phyloP scores from a whole-genome alignment of 2,329 filamentous ascomycete genomes.

The Dactylellina haptotyla region DNA sequence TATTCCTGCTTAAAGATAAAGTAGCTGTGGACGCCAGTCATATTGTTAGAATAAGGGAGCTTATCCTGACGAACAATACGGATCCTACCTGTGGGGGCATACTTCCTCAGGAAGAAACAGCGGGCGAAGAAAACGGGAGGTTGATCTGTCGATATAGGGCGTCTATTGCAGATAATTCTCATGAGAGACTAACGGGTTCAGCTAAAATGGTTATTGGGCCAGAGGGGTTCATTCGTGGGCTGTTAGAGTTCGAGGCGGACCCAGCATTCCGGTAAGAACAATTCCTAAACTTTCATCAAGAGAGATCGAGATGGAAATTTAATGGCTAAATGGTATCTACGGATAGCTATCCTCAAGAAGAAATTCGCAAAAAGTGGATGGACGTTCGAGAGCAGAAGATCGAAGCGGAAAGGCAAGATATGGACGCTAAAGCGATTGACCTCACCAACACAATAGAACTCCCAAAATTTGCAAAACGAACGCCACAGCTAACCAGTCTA shows the following conservation, averaged over 20 bases:
- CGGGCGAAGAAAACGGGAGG: conserved; percentile 21
- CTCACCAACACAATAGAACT: not conserved
- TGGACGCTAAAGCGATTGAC: conserved; percentile 10
- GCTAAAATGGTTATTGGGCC: conserved; percentile 31
- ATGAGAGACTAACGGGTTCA: conserved; percentile 3
- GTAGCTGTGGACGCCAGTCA: not conserved
- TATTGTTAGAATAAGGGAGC: conserved; percentile 17
- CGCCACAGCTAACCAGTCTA: too few species aligned
- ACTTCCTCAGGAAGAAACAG: conserved; percentile 16
- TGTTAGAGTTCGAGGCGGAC: conserved; percentile 36
- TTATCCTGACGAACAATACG: conserved; percentile 32
- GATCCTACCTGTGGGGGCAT: conserved; percentile 34
- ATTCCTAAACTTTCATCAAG: too few species aligned
- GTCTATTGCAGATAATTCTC: conserved; percentile 19
- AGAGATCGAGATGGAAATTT: not conserved
- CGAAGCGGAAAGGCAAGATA: not conserved
- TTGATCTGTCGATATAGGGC: conserved; percentile 39
- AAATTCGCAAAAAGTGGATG: conserved; percentile 16
- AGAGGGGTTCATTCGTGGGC: conserved; percentile 24
- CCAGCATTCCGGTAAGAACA: conserved; percentile 26
- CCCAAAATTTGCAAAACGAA: not conserved
- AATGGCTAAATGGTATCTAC: not conserved
- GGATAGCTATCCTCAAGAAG: conserved; percentile 6
- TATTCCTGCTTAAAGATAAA: conserved; percentile 28
- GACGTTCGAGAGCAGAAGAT: not conserved